A percentile compares a stretch with the other conserved stretches of the same genome.
phyloP scores from a whole-genome alignment of 495 filamentous ascomycete genomes.

The Penicillium atrosanguineum region DNA sequence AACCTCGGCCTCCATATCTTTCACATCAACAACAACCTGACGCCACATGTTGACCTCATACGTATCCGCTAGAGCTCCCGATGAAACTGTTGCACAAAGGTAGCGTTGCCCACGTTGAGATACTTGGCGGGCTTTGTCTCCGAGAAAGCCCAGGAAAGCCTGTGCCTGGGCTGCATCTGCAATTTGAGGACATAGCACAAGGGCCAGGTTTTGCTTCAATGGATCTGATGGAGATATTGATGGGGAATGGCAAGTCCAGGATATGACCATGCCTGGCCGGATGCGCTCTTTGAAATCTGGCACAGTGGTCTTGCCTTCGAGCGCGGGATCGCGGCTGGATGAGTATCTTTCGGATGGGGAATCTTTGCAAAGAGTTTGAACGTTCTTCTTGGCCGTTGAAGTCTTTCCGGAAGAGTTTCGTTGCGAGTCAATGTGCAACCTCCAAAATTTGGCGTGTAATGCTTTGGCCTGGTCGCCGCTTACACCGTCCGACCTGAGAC shows the following conservation, averaged over 20 bases:
- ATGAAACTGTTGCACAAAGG: conserved; percentile 26
- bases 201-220: neutral
- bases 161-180: neutral
- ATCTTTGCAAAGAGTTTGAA: neutral
- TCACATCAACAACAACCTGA: conserved; percentile 25
- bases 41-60: conserved; percentile 32
- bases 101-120: conserved; percentile 5
- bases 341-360: neutral
- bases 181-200: conserved; percentile 2
- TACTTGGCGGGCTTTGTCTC: neutral
- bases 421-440: conserved; percentile 12
- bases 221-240: neutral
- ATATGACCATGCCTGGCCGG: conserved; percentile 1
- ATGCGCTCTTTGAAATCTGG: conserved; percentile 1
- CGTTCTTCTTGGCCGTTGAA: neutral
- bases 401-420: neutral
- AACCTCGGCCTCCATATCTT: conserved; percentile 35
- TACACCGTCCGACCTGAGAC: conserved; percentile 6
- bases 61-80: conserved; percentile 24
- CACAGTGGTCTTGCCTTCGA: no score
- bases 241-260: neutral
- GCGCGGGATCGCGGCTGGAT: neutral
- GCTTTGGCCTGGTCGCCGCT: conserved; percentile 9
- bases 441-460: conserved; percentile 5
- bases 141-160: neutral